Evolutionary conservation across 371 early-diverging fungal species (phyloP).

Genomic region (Choanephora cucurbitarum): DNA sequence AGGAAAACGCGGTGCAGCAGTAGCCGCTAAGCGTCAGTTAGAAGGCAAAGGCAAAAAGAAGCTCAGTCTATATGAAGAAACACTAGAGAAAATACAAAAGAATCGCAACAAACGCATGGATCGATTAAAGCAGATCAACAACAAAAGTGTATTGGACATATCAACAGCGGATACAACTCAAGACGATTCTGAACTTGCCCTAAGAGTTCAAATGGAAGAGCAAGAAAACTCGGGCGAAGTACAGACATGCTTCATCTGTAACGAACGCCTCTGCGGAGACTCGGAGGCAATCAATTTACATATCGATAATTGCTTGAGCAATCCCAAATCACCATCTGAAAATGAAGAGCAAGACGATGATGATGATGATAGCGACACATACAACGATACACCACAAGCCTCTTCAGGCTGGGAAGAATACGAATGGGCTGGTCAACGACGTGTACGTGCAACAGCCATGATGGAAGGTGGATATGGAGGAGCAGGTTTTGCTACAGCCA

Average conservation of each 20-base stretch:
- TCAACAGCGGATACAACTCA: conserved; percentile 14
- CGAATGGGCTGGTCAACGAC: conserved; percentile 83
- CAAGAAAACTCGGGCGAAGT: conserved; percentile 20
- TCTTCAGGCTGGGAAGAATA: conserved; percentile 70
- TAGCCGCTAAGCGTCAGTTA: conserved; percentile 53
- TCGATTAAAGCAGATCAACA: conserved; percentile 21
- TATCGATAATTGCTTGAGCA: conserved; percentile 68
- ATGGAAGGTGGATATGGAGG: conserved; percentile 80
- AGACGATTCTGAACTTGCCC: conserved; percentile 9
- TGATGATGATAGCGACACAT: not conserved
- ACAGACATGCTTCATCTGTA: conserved; percentile 77
- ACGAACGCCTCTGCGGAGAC: conserved; percentile 58
- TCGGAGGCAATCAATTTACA: conserved; percentile 66
- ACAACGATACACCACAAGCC: conserved; percentile 3
- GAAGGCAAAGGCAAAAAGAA: conserved; percentile 45
- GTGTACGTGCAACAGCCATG: conserved; percentile 81
- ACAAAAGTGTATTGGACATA: not conserved
- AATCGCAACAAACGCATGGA: conserved; percentile 29
- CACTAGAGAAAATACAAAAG: conserved; percentile 45
- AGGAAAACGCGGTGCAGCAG: conserved; percentile 63
- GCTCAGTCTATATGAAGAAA: conserved; percentile 39
- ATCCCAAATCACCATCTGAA: conserved; percentile 15
- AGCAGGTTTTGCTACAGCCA: conserved; percentile 56
- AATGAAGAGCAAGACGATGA: conserved; percentile 3
- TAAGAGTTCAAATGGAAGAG: conserved; percentile 15